phyloP scores from a whole-genome alignment of 805 yeast genomes.

The Wickerhamiella sergipiensis region DNA sequence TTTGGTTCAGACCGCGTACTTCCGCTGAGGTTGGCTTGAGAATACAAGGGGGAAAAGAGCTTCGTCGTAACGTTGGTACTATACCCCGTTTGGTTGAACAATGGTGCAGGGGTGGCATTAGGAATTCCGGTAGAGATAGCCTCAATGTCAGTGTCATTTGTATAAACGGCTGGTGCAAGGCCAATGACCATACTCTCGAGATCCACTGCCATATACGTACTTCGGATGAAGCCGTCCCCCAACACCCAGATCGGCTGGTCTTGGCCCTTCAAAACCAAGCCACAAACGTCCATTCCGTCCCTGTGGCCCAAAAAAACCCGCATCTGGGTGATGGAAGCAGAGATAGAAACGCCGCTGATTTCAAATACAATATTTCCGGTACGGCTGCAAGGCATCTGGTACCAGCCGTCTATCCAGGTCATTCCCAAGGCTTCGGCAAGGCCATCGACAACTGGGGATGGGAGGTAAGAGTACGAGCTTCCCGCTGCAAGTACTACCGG shows the following conservation, averaged over 20 bases:
- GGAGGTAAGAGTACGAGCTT: conserved; percentile 38
- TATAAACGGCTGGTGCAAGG: conserved; percentile 35
- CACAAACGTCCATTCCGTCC: background rate
- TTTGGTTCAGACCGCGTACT: background rate
- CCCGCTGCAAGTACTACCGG: conserved; percentile 46
- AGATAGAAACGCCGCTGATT: conserved; percentile 10
- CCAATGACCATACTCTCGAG: conserved; percentile 42
- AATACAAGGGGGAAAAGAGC: background rate
- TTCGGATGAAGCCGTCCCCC: conserved; percentile 53
- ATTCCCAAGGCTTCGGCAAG: conserved; percentile 27
- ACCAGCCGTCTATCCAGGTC: conserved; percentile 23
- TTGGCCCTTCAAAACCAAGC: conserved; percentile 10
- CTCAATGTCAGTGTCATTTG: conserved; percentile 15
- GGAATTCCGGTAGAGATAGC: conserved; percentile 3
- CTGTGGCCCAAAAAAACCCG: conserved; percentile 2
- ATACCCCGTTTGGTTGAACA: background rate
- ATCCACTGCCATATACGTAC: conserved; percentile 54
- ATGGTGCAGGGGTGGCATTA: conserved; percentile 16
- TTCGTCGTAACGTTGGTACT: background rate
- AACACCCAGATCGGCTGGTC: conserved; percentile 27
- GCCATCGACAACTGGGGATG: conserved; percentile 22
- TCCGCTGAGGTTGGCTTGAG: background rate
- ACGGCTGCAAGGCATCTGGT: conserved; percentile 9
- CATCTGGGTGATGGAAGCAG: conserved; percentile 3
- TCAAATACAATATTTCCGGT: background rate